Conservation (phyloP, 1,284 basidiomycete genomes). For the Pholiota adiposa region DNA sequence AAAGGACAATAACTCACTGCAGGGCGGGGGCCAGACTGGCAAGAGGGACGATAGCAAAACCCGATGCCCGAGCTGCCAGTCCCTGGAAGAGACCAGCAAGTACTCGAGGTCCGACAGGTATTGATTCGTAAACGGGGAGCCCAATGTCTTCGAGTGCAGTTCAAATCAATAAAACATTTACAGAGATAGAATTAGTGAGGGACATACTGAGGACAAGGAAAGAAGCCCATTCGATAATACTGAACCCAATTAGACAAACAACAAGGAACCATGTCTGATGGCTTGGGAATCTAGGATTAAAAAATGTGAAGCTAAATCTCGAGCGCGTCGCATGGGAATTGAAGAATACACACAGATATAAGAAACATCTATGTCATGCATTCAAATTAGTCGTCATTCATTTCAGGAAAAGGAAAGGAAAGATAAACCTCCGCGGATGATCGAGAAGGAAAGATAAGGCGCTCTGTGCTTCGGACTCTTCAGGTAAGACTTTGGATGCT, state of each 20-base stretch:
- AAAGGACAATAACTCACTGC: conserved; percentile 41
- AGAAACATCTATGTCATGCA: conserved; percentile 60
- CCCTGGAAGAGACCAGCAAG: conserved; percentile 67
- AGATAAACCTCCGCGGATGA: conserved; percentile 68
- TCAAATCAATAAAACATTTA: background rate
- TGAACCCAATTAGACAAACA: conserved; percentile 49
- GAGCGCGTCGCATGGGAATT: background rate
- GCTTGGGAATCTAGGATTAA: conserved; percentile 58
- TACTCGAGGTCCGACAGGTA: conserved; percentile 57
- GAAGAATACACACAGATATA: conserved; percentile 62
- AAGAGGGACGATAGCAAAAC: conserved; percentile 73
- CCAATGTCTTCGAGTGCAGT: conserved; percentile 37
- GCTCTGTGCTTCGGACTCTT: conserved; percentile 53
- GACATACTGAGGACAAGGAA: conserved; percentile 56
- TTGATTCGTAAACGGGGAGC: conserved; percentile 41
- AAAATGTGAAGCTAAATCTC: background rate
- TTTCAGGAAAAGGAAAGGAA: background rate
- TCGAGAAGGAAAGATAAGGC: conserved; percentile 81
- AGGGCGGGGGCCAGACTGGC: conserved; percentile 69
- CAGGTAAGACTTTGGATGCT: conserved; percentile 49
- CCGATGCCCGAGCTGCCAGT: conserved; percentile 75
- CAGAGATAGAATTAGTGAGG: no score
- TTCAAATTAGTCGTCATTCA: background rate
- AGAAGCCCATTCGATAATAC: conserved; percentile 51
- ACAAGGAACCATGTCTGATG: conserved; percentile 85